Evolutionary conservation across 352 stramenopile genomes (phyloP).

Genomic region (Halophytophthora batemanensis): DNA sequence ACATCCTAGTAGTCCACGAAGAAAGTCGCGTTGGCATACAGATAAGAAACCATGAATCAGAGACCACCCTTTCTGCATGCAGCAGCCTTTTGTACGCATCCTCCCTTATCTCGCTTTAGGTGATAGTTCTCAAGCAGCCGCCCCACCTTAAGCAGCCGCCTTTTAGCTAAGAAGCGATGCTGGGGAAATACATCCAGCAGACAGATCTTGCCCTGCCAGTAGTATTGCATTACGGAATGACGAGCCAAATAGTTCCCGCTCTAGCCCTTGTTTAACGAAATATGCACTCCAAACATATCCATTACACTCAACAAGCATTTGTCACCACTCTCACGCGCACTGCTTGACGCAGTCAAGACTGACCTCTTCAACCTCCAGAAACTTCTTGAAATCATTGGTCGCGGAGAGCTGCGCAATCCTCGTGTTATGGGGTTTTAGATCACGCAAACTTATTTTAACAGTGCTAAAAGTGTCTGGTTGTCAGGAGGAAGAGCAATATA

Average conservation of each 20-base stretch:
- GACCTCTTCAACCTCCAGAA: neutral
- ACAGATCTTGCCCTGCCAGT: conserved; percentile 14
- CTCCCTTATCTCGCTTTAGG: conserved; percentile 7
- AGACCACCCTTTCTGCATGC: conserved; percentile 4
- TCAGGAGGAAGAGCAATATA: neutral
- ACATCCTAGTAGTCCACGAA: conserved; percentile 24
- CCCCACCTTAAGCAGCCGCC: conserved; percentile 14
- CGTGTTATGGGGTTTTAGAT: no score
- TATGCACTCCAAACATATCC: neutral
- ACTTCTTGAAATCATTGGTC: no score
- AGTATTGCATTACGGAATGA: no score
- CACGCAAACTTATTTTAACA: neutral
- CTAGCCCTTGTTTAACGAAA: no score
- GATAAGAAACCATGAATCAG: neutral
- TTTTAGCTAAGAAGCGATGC: conserved; percentile 2
- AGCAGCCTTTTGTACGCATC: conserved; percentile 8
- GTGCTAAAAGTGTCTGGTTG: neutral
- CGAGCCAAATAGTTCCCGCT: no score
- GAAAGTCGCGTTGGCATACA: neutral
- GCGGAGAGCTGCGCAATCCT: no score
- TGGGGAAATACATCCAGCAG: conserved; percentile 13
- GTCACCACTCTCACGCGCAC: neutral
- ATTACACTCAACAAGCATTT: neutral
- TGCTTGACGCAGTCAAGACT: conserved; percentile 1
- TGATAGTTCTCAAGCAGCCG: conserved; percentile 10